Percentiles rank a stretch among this genome's conserved stretches.
Evolutionary conservation across 2,329 filamentous ascomycete species (phyloP).

Genomic region (Phyllosticta citribraziliensis): DNA sequence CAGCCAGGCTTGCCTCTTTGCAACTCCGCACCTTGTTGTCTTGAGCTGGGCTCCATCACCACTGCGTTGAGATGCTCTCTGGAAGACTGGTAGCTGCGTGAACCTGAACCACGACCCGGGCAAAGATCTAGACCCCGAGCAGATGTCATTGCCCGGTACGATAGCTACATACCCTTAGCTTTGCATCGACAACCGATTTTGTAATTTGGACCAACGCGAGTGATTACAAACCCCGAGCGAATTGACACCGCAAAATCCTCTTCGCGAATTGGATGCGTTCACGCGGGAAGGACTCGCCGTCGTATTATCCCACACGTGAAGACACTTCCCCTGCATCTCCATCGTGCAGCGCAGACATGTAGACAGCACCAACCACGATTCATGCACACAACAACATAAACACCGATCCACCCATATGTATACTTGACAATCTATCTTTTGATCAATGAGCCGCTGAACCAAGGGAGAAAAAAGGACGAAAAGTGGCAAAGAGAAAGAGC

Average conservation of each 20-base stretch:
- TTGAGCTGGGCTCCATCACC: neutral
- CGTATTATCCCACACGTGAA: neutral
- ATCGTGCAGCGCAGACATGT: neutral
- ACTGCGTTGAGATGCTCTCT: neutral
- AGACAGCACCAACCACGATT: neutral
- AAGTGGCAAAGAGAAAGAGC: neutral
- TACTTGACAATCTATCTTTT: neutral
- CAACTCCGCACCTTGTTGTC: neutral
- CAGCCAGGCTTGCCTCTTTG: neutral
- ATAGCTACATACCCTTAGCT: too few species aligned
- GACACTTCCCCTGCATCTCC: too few species aligned
- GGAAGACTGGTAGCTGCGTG: too few species aligned
- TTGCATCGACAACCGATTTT: too few species aligned
- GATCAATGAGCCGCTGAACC: neutral
- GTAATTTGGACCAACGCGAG: too few species aligned
- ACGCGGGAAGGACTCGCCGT: too few species aligned
- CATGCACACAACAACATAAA: neutral
- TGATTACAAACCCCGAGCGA: too few species aligned
- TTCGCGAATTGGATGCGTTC: too few species aligned
- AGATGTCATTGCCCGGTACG: too few species aligned
- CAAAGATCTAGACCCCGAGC: too few species aligned
- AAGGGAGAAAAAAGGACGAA: neutral
- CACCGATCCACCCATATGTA: neutral
- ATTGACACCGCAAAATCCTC: too few species aligned
- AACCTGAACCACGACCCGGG: too few species aligned